Evolutionary conservation across 202 grass and related monocot species (phyloP).

Genomic region (Zizania palustris): DNA sequence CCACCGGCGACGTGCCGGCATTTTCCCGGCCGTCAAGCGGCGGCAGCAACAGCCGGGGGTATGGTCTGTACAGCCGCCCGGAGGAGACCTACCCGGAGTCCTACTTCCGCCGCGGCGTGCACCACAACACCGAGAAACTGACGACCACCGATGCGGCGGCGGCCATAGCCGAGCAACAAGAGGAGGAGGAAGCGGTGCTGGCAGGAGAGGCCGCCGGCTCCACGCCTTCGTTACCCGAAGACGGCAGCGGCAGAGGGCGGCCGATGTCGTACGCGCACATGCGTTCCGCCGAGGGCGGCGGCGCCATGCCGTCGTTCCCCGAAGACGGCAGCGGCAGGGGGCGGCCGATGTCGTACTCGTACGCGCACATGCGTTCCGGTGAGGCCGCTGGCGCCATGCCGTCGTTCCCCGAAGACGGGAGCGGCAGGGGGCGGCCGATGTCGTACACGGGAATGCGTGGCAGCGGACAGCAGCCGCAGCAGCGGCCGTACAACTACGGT

Average conservation of each 20-base stretch:
- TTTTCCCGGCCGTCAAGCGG: conserved; percentile 42
- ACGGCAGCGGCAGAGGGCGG: not conserved
- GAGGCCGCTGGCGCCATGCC: no score
- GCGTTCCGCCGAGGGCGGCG: no score
- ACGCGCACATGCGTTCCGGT: not conserved
- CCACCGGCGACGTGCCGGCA: conserved; percentile 10
- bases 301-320: not conserved
- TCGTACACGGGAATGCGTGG: conserved; percentile 22
- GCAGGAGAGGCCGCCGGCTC: not conserved
- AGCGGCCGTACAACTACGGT: conserved; percentile 40
- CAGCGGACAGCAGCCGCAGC: not conserved
- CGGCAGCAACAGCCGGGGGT: conserved; percentile 37
- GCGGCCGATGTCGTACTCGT: conserved; percentile 18
- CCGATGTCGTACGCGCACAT: conserved; percentile 5
- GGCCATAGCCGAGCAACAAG: not conserved
- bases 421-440: conserved; percentile 50
- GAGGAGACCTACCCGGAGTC: conserved; percentile 50
- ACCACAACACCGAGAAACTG: conserved; percentile 53
- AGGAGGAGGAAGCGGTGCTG: not conserved
- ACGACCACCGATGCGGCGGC: conserved; percentile 36
- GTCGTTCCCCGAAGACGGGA: conserved; percentile 30
- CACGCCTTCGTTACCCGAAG: not conserved
- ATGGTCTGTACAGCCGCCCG: conserved; percentile 56
- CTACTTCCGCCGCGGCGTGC: conserved; percentile 64
- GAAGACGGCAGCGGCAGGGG: conserved; percentile 51